Percentiles rank a stretch among this genome's conserved stretches.
phyloP scores from a whole-genome alignment of 192 early-diverging fungal genomes.

The Jimgerdemannia flammicorona region DNA sequence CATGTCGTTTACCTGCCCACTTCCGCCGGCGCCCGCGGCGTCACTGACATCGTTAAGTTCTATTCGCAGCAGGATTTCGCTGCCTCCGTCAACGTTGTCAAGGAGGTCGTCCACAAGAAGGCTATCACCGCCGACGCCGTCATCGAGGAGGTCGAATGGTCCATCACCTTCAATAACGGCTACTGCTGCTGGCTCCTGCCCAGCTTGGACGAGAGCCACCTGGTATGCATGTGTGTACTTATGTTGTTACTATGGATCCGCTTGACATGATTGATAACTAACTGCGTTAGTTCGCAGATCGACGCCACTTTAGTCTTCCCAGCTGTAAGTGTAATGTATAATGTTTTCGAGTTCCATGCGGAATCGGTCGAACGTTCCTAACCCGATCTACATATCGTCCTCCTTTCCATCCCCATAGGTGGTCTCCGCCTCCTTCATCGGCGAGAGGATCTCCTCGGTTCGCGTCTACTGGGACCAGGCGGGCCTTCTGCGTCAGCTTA shows the following conservation, averaged over 20 bases:
- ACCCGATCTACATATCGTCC: too few relatives aligned
- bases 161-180: conserved; percentile 16
- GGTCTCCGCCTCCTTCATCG: conserved; percentile 24
- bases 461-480: conserved; percentile 31
- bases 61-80: conserved; percentile 15
- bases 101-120: conserved; percentile 21
- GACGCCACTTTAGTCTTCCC: too few relatives aligned
- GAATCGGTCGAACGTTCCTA: too few relatives aligned
- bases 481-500: conserved; percentile 27
- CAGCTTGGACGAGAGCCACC: conserved; percentile 7
- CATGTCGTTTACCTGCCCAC: conserved; percentile 39
- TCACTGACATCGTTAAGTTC: conserved; percentile 27
- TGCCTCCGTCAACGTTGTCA: conserved; percentile 10
- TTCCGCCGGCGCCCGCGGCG: conserved; percentile 22
- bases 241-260: too few relatives aligned
- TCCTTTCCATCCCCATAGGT: conserved; percentile 5
- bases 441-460: conserved; percentile 13
- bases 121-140: conserved; percentile 12
- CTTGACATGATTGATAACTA: too few relatives aligned
- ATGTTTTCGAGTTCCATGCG: too few relatives aligned
- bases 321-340: too few relatives aligned
- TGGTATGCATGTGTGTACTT: conserved; percentile 11
- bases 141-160: conserved; percentile 33
- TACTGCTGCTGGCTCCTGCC: conserved; percentile 26
- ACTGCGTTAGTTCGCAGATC: too few relatives aligned